A percentile compares a stretch with the other conserved stretches of the same genome.
These are phyloP conservation scores for Diutina mesorugosa DNA, from an alignment of 1,139 yeast species.

Conservation along the genomic window DNA sequence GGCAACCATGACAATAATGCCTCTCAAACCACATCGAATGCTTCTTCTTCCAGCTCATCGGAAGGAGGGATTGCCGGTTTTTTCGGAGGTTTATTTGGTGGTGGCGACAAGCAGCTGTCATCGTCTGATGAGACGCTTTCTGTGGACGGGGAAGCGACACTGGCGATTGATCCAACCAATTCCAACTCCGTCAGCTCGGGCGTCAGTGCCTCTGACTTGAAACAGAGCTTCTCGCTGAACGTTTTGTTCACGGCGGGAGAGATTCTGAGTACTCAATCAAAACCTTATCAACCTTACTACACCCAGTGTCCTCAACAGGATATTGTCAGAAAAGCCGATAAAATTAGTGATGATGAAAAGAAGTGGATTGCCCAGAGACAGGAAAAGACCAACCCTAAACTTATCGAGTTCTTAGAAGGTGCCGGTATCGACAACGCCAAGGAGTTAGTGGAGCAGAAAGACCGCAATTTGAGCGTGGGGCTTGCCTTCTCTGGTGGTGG, in stretches of 20 bases:
- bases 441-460: constrained; percentile 15
- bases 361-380: constrained; percentile 37
- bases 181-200: background rate
- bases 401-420: constrained; percentile 41
- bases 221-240: background rate
- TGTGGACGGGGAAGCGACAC: background rate
- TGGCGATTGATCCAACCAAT: background rate
- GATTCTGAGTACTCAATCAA: constrained; percentile 13
- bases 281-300: constrained; percentile 52
- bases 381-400: constrained; percentile 34
- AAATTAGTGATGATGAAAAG: constrained; percentile 15
- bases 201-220: background rate
- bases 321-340: constrained; percentile 18
- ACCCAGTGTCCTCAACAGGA: constrained; percentile 38
- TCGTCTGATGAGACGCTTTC: background rate
- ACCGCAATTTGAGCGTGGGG: constrained; percentile 37
- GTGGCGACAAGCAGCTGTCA: background rate
- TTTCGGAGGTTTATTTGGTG: background rate
- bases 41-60: background rate
- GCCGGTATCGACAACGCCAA: constrained; percentile 39
- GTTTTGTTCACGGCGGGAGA: background rate
- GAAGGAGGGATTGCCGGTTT: background rate
- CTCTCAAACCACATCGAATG: no score
- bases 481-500: constrained; percentile 88
- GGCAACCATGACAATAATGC: no score